phyloP scores from a whole-genome alignment of 306 rosid genomes.

The Datisca glomerata region DNA sequence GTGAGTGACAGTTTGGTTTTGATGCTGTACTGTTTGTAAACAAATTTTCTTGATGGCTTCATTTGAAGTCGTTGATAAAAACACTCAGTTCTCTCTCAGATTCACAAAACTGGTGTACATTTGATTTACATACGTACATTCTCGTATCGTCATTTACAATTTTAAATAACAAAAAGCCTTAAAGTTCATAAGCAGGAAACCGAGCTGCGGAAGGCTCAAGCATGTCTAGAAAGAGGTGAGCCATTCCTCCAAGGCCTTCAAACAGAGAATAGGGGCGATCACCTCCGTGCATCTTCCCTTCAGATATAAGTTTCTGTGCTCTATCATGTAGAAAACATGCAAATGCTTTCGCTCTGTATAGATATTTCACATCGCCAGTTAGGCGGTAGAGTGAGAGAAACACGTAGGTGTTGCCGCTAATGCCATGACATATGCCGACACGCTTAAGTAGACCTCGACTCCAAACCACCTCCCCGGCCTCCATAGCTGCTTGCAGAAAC shows the following conservation, averaged over 20 bases:
- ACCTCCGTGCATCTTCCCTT: constrained; percentile 72
- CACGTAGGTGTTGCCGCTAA: constrained; percentile 70
- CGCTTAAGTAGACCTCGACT: constrained; percentile 65
- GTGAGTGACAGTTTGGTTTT: too few relatives aligned
- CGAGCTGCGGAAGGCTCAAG: constrained; percentile 46
- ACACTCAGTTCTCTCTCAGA: too few relatives aligned
- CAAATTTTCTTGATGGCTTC: too few relatives aligned
- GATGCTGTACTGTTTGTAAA: too few relatives aligned
- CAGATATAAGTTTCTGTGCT: constrained; percentile 37
- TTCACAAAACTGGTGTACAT: too few relatives aligned
- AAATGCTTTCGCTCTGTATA: constrained; percentile 74
- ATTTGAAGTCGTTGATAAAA: too few relatives aligned
- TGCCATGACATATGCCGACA: constrained; percentile 78
- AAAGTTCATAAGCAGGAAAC: constrained; percentile 71
- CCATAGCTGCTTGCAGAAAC: constrained; percentile 57
- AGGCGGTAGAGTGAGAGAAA: constrained; percentile 68
- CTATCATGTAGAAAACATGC: constrained; percentile 59
- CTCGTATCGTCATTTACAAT: too few relatives aligned
- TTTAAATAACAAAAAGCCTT: constrained; percentile 4
- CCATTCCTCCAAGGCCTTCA: constrained; percentile 84
- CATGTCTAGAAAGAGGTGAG: constrained; percentile 53
- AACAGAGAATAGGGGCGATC: constrained; percentile 64
- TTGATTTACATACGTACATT: too few relatives aligned
- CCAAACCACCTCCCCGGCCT: constrained; percentile 75
- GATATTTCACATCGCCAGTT: constrained; percentile 42